These are phyloP conservation scores for Sarocladiaceae sp. DNA, from an alignment of 2,329 filamentous ascomycete genomes.

Conservation along the genomic window DNA sequence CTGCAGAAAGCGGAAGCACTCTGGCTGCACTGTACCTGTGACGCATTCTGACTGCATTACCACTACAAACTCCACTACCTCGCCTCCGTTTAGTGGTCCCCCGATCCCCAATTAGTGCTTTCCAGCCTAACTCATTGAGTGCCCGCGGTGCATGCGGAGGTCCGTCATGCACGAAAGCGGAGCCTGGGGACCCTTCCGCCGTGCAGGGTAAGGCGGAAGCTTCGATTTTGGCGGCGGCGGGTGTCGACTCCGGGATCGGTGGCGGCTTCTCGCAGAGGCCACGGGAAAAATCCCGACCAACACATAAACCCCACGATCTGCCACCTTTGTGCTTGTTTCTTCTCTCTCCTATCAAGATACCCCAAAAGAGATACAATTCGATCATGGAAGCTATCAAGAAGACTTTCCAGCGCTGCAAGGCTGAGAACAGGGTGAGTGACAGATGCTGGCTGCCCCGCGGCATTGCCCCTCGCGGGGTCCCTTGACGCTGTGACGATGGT, in stretches of 20 bases:
- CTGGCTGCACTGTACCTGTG: neutral
- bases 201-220: slow-evolving; percentile 6
- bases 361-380: neutral
- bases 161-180: slow-evolving; percentile 8
- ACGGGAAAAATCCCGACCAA: slow-evolving; percentile 3
- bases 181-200: neutral
- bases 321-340: neutral
- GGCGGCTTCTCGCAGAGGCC: slow-evolving; percentile 9
- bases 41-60: too few species aligned
- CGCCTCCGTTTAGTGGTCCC: neutral
- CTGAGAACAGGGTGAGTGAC: slow-evolving; percentile 49
- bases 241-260: slow-evolving; percentile 1
- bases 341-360: neutral
- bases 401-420: slow-evolving; percentile 58
- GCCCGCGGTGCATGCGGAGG: neutral
- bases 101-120: too few species aligned
- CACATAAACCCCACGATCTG: slow-evolving; percentile 3
- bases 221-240: slow-evolving; percentile 3
- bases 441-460: neutral
- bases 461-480: slow-evolving; percentile 21
- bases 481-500: neutral
- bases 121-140: too few species aligned
- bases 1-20: neutral
- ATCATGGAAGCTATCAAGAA: slow-evolving; percentile 55
- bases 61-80: neutral